Evolutionary conservation across 306 rosid genomes (phyloP), one percentile per base, ranked within the genome.

Genomic region (Corylus heterophylla): DNA sequence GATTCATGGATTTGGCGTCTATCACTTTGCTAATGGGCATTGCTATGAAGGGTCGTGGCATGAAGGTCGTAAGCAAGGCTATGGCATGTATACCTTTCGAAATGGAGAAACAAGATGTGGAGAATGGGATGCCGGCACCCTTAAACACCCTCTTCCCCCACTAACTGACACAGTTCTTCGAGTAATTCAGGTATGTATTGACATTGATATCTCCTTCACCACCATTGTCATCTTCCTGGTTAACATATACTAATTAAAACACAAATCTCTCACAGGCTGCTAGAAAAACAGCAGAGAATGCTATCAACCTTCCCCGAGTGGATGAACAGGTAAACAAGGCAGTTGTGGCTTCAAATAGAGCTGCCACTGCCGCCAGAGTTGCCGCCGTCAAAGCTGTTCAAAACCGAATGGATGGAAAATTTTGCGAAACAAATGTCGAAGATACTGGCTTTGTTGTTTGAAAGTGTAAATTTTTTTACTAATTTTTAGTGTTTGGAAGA

Each of bases 31-130:
- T 18, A 93, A 96, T 62, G 97, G 97, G 16, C 99, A 96, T 82
- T 91, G 96, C 62, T 96, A 96, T 3, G 99, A 93, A 73, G 99
- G 99, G 4, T 94, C 98, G 4, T 96, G 99, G 99, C 98, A 96
- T 45, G 99, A 96, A 73, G 98, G 99, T 18, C 89, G 94, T 0
- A 90, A 91, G 80, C 99, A 93, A 83, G 99, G 98, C 39, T 85
- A 84, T 7, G 99, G 99, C 20, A 83, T 78, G 69, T 96, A 96
- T 59, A 86, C 87, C 12, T 96, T 96, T 66, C 82, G 96, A 75
- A 93, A 76, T 29, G 88, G 86, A 3, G 94, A 96, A 69, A 56
- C 87, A 17, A 90, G 90, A 88, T 84, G 93, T n/a, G 99, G 99
- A 1, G 90, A 90, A 87, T 96, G 99, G 99, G 99, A 93, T 69